These are phyloP conservation scores for Neolentinus lepideus DNA, from an alignment of 1,284 basidiomycete genomes.

Conservation along the genomic window DNA sequence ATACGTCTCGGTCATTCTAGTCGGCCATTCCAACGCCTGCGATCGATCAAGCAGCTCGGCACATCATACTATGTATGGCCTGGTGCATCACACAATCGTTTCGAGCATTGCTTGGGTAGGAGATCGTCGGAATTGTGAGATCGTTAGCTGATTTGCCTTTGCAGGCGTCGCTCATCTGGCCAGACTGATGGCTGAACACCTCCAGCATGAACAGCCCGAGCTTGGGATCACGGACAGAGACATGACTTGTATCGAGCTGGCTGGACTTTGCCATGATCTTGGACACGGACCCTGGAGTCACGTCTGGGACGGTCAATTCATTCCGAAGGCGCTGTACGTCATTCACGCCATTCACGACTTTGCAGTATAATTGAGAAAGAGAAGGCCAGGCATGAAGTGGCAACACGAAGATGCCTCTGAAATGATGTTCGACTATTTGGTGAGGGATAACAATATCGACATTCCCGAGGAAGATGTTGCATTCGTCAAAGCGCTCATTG, in stretches of 20 bases:
- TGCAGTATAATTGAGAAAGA: not conserved
- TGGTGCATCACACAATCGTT: conserved; percentile 68
- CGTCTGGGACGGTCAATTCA: conserved; percentile 63
- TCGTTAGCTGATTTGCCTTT: not conserved
- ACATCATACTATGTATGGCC: conserved; percentile 71
- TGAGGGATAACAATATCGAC: conserved; percentile 41
- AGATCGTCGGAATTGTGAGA: not conserved
- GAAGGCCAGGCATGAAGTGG: conserved; percentile 42
- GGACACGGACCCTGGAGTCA: conserved; percentile 74
- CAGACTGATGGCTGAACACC: conserved; percentile 46
- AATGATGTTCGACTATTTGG: conserved; percentile 64
- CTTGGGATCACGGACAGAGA: conserved; percentile 62
- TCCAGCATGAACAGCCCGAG: conserved; percentile 52
- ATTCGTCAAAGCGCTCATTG: conserved; percentile 67
- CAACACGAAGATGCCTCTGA: conserved; percentile 64
- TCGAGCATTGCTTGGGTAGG: conserved; percentile 73
- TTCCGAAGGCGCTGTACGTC: conserved; percentile 49
- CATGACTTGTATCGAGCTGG: conserved; percentile 59
- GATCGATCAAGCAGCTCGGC: conserved; percentile 72
- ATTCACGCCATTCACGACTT: conserved; percentile 7
- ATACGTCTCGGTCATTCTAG: conserved; percentile 26
- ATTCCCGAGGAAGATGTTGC: conserved; percentile 35
- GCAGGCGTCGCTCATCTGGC: conserved; percentile 68
- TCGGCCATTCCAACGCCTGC: conserved; percentile 66
- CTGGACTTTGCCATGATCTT: conserved; percentile 67